phyloP scores from a whole-genome alignment of 352 stramenopile species.

The Phytopythium mirpurense region DNA sequence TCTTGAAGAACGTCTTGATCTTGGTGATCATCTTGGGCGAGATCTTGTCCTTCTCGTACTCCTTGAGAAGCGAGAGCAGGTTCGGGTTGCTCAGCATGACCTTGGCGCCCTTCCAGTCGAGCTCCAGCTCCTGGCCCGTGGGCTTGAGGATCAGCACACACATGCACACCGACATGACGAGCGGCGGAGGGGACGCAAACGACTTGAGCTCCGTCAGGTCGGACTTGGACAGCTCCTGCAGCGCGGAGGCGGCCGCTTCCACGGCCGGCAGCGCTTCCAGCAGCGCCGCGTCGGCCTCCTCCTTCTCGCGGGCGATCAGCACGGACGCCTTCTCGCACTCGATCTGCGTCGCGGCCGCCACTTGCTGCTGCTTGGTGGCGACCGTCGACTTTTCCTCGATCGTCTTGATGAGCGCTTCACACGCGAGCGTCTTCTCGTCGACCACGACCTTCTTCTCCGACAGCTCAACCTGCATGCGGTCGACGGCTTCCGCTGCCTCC shows the following conservation, averaged over 20 bases:
- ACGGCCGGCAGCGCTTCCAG: conserved; percentile 92
- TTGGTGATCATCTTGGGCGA: conserved; percentile 94
- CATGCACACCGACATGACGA: conserved; percentile 94
- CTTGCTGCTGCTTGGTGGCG: conserved; percentile 89
- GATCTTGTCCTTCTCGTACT: conserved; percentile 96
- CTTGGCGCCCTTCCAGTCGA: conserved; percentile 93
- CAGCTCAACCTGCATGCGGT: conserved; percentile 92
- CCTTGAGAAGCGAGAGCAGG: conserved; percentile 89
- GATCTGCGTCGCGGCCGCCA: conserved; percentile 88
- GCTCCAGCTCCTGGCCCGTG: conserved; percentile 88
- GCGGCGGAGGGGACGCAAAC: conserved; percentile 90
- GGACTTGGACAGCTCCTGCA: conserved; percentile 93
- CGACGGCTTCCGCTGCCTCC: conserved; percentile 90
- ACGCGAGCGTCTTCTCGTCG: conserved; percentile 92
- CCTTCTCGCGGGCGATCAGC: conserved; percentile 91
- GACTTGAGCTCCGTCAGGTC: conserved; percentile 95
- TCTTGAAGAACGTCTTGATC: conserved; percentile 94
- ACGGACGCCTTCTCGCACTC: conserved; percentile 88
- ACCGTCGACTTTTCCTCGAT: conserved; percentile 93
- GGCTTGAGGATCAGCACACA: conserved; percentile 89
- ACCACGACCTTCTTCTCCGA: conserved; percentile 94
- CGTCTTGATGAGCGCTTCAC: conserved; percentile 91
- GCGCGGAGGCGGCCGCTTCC: conserved; percentile 87
- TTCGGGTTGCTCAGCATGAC: conserved; percentile 93
- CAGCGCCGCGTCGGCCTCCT: conserved; percentile 90